Evolutionary conservation across 1,284 basidiomycete species (phyloP).

Genomic region (Agaricales sp.): DNA sequence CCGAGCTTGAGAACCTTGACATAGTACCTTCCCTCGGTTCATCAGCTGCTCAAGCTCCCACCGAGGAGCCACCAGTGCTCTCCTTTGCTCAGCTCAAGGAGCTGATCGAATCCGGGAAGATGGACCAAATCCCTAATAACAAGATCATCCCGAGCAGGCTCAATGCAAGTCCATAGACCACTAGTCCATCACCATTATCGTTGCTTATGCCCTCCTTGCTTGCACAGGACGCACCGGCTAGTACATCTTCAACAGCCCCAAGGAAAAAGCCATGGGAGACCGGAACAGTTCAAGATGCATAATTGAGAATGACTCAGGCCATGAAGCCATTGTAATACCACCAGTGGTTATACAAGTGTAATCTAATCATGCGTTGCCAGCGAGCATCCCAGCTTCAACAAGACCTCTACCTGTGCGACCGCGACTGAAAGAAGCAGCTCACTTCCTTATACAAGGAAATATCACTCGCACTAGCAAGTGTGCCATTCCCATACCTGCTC

Average conservation of each 20-base stretch:
- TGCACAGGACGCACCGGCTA: constrained; percentile 38
- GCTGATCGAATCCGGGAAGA: constrained; percentile 58
- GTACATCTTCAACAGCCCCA: constrained; percentile 33
- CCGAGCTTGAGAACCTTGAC: constrained; percentile 14
- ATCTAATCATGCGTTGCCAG: no score
- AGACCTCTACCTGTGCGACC: no score
- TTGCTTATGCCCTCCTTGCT: constrained; percentile 2
- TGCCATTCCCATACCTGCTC: no score
- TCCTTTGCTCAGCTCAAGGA: constrained; percentile 58
- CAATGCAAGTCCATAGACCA: constrained; percentile 34
- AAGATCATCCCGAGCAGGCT: constrained; percentile 51
- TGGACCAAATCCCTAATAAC: constrained; percentile 69
- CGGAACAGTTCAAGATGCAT: no score
- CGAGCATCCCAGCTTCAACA: no score
- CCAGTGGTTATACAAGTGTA: no score
- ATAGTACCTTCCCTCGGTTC: background rate
- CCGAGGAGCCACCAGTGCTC: constrained; percentile 29
- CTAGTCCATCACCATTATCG: constrained; percentile 3
- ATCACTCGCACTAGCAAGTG: no score
- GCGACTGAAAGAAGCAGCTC: no score
- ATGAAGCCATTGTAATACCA: no score
- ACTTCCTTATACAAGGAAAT: no score
- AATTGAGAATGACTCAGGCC: no score
- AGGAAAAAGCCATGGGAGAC: constrained; percentile 59
- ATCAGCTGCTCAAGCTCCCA: constrained; percentile 10